Evolutionary conservation across 202 grass and related monocot genomes (phyloP), one percentile per base, ranked within the genome.

Genomic region (Bolboschoenoplectus hybrid): DNA sequence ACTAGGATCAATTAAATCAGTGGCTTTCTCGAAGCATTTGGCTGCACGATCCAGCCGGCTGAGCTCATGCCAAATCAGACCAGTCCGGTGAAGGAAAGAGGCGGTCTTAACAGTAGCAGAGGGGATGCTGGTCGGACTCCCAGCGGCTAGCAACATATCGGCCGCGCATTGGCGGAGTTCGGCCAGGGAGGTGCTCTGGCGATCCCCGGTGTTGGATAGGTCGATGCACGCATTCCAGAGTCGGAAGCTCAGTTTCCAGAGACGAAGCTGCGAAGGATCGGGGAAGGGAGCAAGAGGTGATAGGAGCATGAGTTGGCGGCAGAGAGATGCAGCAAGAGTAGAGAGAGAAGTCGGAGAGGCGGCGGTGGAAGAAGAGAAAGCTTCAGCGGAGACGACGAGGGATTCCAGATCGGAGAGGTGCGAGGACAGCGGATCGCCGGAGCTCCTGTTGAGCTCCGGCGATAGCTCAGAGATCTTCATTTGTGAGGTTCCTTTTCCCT

Each of bases 391-490:
- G 69, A 84, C 75, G 58, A 94, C 63, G 68, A 87, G 82, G 80
- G 71, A 89, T 85, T 74, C 89, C 75, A 99, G 83, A 49, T 96
- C 91, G 57, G 89, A 85, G 82, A 99, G 55, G 36, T 92, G 79
- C 39, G 63, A 87, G 7, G 84, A 75, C 58, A 91, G 80, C 35
- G 79, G 85, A 47, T 87, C 85, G 63, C 50, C 72, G 67, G 90
- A 80, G 68, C 63, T 85, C 74, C 82, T 82, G 63, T 85, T 88
- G 92, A 85, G 90, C 57, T 98, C 97, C 47, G 97, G 93, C 61
- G 92, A 99, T 82, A 99, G 92, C 90, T 99, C 97, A 41, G 97
- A 99, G 66, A 99, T 99, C 90, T 92, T 99, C 97, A 99, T 98
- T 58, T 55, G 3, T 66, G 61, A 43, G 13, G n/a, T 76, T 76